Percentiles rank a stretch among this genome's conserved stretches.
Conservation (phyloP, 495 filamentous ascomycete genomes). For the Xylaria venustula region DNA sequence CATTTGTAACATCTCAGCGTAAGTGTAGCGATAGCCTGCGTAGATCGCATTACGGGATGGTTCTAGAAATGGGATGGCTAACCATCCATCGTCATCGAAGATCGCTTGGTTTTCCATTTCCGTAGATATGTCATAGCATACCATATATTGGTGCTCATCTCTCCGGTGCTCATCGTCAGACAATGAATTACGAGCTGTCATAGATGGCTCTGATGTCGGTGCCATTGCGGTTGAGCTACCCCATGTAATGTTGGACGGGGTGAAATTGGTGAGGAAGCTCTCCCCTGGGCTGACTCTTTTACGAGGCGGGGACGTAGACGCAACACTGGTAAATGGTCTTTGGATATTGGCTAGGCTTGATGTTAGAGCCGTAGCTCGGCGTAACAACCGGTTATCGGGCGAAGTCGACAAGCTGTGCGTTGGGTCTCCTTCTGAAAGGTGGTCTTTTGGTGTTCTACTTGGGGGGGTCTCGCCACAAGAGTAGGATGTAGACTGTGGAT, state of each 20-base stretch:
- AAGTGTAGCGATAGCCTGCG: conserved; percentile 69
- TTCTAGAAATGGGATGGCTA: conserved; percentile 68
- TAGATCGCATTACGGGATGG: conserved; percentile 59
- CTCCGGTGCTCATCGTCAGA: conserved; percentile 44
- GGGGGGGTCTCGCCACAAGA: conserved; percentile 71
- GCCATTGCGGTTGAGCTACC: conserved; percentile 59
- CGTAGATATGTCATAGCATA: conserved; percentile 55
- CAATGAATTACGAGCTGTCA: conserved; percentile 43
- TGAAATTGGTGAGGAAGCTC: conserved; percentile 60
- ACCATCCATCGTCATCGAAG: conserved; percentile 76
- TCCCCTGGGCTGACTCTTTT: conserved; percentile 69
- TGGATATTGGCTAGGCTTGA: conserved; percentile 69
- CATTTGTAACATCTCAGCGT: conserved; percentile 76
- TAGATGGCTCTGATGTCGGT: conserved; percentile 40
- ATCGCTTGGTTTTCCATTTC: conserved; percentile 71
- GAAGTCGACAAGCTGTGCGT: conserved; percentile 70
- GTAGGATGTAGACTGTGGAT: conserved; percentile 52
- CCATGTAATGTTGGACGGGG: conserved; percentile 64
- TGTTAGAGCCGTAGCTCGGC: conserved; percentile 55
- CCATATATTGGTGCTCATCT: conserved; percentile 40
- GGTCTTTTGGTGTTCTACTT: conserved; percentile 30
- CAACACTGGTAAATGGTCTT: conserved; percentile 67
- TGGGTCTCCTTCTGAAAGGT: conserved; percentile 33
- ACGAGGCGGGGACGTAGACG: conserved; percentile 67
- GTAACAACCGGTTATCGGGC: conserved; percentile 57